Evolutionary conservation across 176 grass and related monocot genomes (phyloP), one percentile per base, ranked within the genome.

Genomic region (Thalia dealbata): DNA sequence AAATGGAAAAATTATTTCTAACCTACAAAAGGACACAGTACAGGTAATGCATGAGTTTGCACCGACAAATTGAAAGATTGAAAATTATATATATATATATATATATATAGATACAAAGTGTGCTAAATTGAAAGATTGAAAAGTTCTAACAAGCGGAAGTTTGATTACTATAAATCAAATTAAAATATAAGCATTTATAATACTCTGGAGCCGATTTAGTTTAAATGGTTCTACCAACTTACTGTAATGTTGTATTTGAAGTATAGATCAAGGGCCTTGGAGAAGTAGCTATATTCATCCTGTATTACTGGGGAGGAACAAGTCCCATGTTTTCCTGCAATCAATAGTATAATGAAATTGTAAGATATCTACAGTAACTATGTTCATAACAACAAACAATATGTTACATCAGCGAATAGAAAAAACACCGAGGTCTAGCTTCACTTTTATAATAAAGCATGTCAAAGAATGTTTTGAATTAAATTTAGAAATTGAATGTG

Each of bases 201-300:
- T 48, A 48, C 11, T 7, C 45, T 48, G 52, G 3, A 55, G 54
- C 54, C n/a, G 15, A n/a, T 58, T 19, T 8, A n/a, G 3, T 58
- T 58, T 8, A 66, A 27, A 29, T 46, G 63, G 14, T 18, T 23
- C 60, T 30, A 12, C 62, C 21, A 16, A 76, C 92, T 81, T 71
- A 97, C 95, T 54, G 85, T 97, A 71, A 97, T 85, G 45, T 97
- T 92, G 45, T 92, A 88, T 80, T 88, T 92, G 78, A 80, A 87
- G 86, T 92, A 92, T 21, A 97, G 90, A 61, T 84, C 78, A 30
- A 97, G 81, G 14, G 83, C 82, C 11, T 78, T 97, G 15, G 87
- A 87, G 79, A 92, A 97, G 80, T 97, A 97, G 68, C 84, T 78
- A 43, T 91, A 97, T 84, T 92, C 89, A 76, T 97, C 89, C 73